Conservation (phyloP, 305 asterid species). For the Withania somnifera region DNA sequence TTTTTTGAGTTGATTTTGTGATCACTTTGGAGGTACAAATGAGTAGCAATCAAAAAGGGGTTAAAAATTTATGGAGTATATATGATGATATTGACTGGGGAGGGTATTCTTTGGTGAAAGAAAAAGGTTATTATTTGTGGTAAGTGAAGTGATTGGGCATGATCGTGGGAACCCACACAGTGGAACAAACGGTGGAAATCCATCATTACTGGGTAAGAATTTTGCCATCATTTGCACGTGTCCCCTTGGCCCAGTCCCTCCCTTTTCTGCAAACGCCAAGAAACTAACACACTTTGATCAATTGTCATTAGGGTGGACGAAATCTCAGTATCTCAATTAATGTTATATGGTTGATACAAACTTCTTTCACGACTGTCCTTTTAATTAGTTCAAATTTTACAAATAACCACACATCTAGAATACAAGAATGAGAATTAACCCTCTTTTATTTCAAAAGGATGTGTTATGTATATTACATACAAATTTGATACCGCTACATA, state of each 20-base stretch:
- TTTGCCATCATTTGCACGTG: constrained; percentile 47
- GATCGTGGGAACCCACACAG: constrained; percentile 35
- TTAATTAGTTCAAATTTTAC: neutral
- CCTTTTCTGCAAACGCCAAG: neutral
- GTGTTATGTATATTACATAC: too few relatives aligned
- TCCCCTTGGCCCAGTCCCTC: constrained; percentile 6
- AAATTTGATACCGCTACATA: too few relatives aligned
- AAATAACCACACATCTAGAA: neutral
- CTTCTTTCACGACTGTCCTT: neutral
- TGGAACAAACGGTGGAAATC: constrained; percentile 69
- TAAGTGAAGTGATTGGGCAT: constrained; percentile 9
- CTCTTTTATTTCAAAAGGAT: too few relatives aligned
- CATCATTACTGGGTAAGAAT: constrained; percentile 27
- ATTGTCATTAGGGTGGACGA: too few relatives aligned
- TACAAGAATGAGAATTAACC: neutral
- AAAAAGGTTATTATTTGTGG: constrained; percentile 22
- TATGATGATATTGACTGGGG: constrained; percentile 5
- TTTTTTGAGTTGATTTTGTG: neutral
- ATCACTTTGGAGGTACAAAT: constrained; percentile 1
- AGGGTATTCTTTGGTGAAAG: constrained; percentile 37
- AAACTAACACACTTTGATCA: too few relatives aligned
- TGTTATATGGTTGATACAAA: neutral
- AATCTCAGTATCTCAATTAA: neutral
- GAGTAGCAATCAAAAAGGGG: neutral
- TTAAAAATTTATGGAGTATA: neutral